Percentiles rank a stretch among this genome's conserved stretches.
phyloP scores from a whole-genome alignment of 495 filamentous ascomycete genomes.

The Penicillium paradoxum region DNA sequence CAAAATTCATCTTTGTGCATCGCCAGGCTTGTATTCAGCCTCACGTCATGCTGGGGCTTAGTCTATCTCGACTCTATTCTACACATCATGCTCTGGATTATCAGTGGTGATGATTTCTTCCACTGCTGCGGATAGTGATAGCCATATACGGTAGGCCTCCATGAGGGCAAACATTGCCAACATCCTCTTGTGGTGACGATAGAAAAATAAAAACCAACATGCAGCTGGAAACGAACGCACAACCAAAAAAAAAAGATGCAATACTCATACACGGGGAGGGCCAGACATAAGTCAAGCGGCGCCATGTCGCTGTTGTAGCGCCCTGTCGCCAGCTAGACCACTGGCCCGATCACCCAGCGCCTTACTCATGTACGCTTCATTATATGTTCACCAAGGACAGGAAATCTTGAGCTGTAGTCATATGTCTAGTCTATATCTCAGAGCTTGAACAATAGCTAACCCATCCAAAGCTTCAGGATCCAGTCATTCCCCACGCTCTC shows the following conservation, averaged over 20 bases:
- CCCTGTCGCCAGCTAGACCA: background rate
- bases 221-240: background rate
- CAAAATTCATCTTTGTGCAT: background rate
- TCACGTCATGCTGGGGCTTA: background rate
- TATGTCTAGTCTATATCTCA: too few species aligned
- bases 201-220: background rate
- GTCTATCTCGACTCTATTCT: background rate
- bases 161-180: too few species aligned
- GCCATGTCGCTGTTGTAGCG: background rate
- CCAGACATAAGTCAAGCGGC: background rate
- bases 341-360: background rate
- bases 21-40: too few species aligned
- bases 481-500: too few species aligned
- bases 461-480: too few species aligned
- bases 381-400: background rate
- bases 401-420: too few species aligned
- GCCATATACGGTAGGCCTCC: too few species aligned
- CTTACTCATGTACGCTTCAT: background rate
- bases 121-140: too few species aligned
- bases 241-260: background rate
- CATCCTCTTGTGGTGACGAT: too few species aligned
- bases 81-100: too few species aligned
- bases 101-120: too few species aligned
- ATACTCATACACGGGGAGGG: background rate
- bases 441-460: too few species aligned